These are phyloP conservation scores for Parmelia sp. DNA, from an alignment of 495 filamentous ascomycete species.

Conservation along the genomic window DNA sequence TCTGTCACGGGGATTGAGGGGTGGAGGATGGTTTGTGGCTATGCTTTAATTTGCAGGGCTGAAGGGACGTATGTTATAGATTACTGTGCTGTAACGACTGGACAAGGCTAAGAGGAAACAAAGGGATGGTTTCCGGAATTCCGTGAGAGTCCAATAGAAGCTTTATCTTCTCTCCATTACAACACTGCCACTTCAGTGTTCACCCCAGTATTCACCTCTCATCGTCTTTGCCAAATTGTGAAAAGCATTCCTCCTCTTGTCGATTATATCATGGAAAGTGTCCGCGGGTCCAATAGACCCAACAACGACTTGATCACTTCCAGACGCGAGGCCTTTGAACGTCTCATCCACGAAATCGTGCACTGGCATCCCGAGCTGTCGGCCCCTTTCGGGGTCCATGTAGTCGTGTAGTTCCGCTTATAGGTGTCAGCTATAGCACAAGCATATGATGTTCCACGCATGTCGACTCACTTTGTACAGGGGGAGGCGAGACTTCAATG, in stretches of 20 bases:
- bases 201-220: conserved; percentile 11
- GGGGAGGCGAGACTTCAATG: conserved; percentile 60
- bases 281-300: conserved; percentile 31
- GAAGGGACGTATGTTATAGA: too few species aligned
- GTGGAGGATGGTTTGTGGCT: too few species aligned
- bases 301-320: conserved; percentile 41
- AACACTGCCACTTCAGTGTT: not conserved
- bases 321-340: conserved; percentile 43
- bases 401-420: conserved; percentile 38
- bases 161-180: not conserved
- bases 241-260: conserved; percentile 34
- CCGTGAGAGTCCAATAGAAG: not conserved
- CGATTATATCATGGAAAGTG: conserved; percentile 32
- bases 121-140: not conserved
- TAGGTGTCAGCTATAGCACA: not conserved
- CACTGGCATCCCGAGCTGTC: conserved; percentile 53
- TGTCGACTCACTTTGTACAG: conserved; percentile 47
- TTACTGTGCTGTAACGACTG: too few species aligned
- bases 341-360: conserved; percentile 51
- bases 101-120: not conserved
- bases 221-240: conserved; percentile 33
- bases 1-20: too few species aligned
- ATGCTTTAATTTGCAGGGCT: too few species aligned
- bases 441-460: too few species aligned
- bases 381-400: conserved; percentile 35